Base-by-base conservation (phyloP, 2,329 filamentous ascomycete genomes). In the Diplodia scrobiculata region DNA sequence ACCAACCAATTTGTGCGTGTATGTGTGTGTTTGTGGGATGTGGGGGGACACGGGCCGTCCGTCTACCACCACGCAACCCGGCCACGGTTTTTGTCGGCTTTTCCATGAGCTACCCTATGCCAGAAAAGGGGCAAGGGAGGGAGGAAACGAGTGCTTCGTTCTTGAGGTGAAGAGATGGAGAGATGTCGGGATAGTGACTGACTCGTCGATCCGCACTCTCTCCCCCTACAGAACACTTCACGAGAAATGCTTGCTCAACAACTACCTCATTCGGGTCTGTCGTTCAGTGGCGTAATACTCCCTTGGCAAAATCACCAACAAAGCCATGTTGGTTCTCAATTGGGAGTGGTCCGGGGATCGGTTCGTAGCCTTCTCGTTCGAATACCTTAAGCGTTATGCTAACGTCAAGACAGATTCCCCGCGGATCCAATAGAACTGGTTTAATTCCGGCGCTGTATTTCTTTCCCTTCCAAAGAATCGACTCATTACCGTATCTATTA, bases 301-400 rank as follows among this genome's bases (percentile, higher is more conserved):
- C 21, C 21, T 62, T 62, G 36, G 58, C 58, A 62, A 11, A 14
- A 1, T 10, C 19, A 52, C 13, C 29, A 32, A 13, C 19, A 58
- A 32, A 21, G 17, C 27, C 5, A 4, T 11, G 58, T 48, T 21
- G 1, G 10, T 25, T 29, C 10, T 17, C 19, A 11, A 36, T 2
- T 50, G 58, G 58, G 58, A 62, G 58, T 62, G 58, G 58, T 62
- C 58, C 45, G 11, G 58, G 58, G 58, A 50, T 62, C 45, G 58
- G 41, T 45, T 3, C 10, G 41, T n/a, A 45, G 41, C 5, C 17
- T 45, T 17, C 41, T 6, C 41, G 41, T 45, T 19, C 17, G 41
- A 19, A 19, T 19, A 17, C 4, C 17, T n/a, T 19, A 9, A 9
- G n/a, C 7, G 19, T 45, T 45, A 9, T 45, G 5, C 17, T 45